Evolutionary conservation across 306 rosid genomes (phyloP), one percentile per base, ranked within the genome.

Genomic region (Acacia melanoxylon): DNA sequence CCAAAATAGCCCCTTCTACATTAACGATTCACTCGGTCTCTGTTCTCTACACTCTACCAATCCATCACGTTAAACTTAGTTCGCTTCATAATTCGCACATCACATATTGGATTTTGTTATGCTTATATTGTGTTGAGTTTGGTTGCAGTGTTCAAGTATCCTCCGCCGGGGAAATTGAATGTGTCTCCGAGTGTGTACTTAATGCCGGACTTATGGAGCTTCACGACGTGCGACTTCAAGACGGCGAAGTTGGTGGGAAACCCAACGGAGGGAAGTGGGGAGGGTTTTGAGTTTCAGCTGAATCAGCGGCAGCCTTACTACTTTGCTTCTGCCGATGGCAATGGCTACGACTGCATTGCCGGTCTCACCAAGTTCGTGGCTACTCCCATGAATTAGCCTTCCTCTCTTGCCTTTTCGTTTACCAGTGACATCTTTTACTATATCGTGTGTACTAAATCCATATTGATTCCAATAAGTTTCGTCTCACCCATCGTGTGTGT

Each of bases 1-100:
- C 66, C 68, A 88, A 77, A 89, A 77, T 45, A 91, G 88, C 25
- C 97, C 97, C 68, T 89, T 92, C 56, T 89, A 72, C 85, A 45
- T 84, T 3, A 83, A 92, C 9, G 95, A 92, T 63, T 78, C 85
- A 79, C 62, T 91, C 0, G 93, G 92, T 89, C 24, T 4, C 85
- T 83, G 31, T 35, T 89, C 19, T 4, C 85, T 81, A 3, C 22
- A 5, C 24, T 6, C 59, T 52, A 17, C 59, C 59, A 52, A 40
- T 25, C n/a, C 14, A 16, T 17, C n/a, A 14, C 14, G 10, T 22
- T 58, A 58, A 22, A 58, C 59, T 22, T 22, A 22, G 15, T 58
- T 58, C 31, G 10, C 29, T 58, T 58, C 14, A 58, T 58, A 58
- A 52, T 52, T 19, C 59, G 41, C 41, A 52, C 8, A 19, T 58